Base-by-base conservation (phyloP, 2,329 filamentous ascomycete species). In the Aspergillus ustus region DNA sequence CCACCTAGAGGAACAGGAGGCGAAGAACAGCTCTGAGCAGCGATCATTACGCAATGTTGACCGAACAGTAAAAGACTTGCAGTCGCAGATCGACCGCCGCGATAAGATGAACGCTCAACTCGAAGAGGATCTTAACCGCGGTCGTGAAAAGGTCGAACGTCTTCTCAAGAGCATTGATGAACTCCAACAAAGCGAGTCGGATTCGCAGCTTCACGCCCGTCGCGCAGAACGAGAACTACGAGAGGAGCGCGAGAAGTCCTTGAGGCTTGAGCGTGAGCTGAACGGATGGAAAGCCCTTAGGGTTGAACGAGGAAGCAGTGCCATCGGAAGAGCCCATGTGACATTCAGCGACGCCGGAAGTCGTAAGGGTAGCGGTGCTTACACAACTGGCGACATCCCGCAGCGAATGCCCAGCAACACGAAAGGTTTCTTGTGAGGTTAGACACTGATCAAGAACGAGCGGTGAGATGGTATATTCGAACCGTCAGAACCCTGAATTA, bases 101-200 rank as follows among this genome's bases (percentile, higher is more conserved):
- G 94, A 98, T 67, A 97, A 96, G 80, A 88, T 91, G 69, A 92
- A 93, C 70, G 73, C 83, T 5, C 89, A 95, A 72, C 83, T 97
- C 19, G 85, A 88, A 58, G 94, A 97, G 57, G 95, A 98, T 71
- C 85, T 97, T 60, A 83, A 84, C 67, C 91, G 94, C 66, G 89
- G 92, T 72, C 91, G 94, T 64, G 94, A 98, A 79, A 96, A 95
- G 82, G 87, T 93, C 64, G 92, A 95, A 67, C 92, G 93, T 73
- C 88, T 98, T 5, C 89, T 99, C 54, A 85, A 89, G 73, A 92
- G 92, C 1, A 97, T 99, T 69, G 94, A 98, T 73, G 94, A 98
- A 74, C 87, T 99, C 37, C 94, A 99, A 76, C 88, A 91, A 15
- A 91, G 88, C 15, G 94, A 98, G 77, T 93, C 91, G 22, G 83